Base-by-base conservation (phyloP, 2,329 filamentous ascomycete species). In the Colletotrichum australisinense region DNA sequence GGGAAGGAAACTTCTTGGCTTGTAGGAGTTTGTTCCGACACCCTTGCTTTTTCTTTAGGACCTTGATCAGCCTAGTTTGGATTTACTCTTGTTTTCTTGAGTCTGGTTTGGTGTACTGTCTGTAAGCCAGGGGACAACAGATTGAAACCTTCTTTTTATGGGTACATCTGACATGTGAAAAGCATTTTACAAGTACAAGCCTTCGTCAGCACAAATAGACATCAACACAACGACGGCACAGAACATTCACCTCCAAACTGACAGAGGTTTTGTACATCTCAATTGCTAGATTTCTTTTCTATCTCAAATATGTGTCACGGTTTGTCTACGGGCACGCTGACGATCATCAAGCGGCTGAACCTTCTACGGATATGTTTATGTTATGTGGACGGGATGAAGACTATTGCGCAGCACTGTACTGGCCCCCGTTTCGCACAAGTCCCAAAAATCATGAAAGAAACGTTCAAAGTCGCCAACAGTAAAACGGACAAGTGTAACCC, bases 271-370 rank as follows among this genome's bases (percentile, higher is more conserved):
- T 7, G 46, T 71, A 42, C 24, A 71, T 73, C 49, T 66, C 69
- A 16, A 70, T 66, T 73, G 67, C 67, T 73, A 73, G 59, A 65
- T 73, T 42, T 72, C 53, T 69, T 56, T 26, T 71, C 71, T 73
- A 73, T 46, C 26, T 57, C 19, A 42, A 19, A 53, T 55, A 9
- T 16, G 28, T 56, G 42, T 71, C 71, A 73, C 71, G 24, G 4
- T 22, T 49, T 49, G 65, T 66, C 67, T 73, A 73, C 67, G 67
- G 65, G 60, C 49, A 53, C 7, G 67, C 67, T 73, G 56, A 73
- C 71, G 1, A 56, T 70, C 8, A 28, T 55, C 59, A 63, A 60
- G 66, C 67, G 62, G 60, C 38, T 49, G 38, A 56, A 65, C 60
- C 49, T 59, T 42, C 71, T 71, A 66, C 46, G 56, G 22, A 66